Percentiles rank a stretch among this genome's conserved stretches.
Conservation (phyloP, 148 eudicot genomes). For the Dianthus caryophyllus region DNA sequence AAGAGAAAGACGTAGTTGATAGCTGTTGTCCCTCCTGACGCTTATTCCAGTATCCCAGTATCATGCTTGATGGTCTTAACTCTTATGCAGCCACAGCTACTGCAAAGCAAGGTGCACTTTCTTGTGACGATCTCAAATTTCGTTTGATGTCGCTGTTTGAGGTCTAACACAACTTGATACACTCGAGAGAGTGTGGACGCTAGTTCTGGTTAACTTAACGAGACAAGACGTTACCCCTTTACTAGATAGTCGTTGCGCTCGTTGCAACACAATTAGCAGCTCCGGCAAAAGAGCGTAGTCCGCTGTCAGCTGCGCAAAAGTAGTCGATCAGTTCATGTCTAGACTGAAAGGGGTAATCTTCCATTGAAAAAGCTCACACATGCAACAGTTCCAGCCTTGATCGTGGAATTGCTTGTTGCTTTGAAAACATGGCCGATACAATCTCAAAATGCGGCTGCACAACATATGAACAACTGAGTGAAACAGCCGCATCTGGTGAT, state of each 20-base stretch:
- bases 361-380: no score
- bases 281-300: neutral
- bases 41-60: neutral
- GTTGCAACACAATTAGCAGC: neutral
- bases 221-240: slow-evolving; percentile 6
- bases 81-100: no score
- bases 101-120: slow-evolving; percentile 1
- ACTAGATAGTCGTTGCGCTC: no score
- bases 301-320: no score
- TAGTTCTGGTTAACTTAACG: slow-evolving; percentile 17
- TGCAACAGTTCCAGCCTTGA: no score
- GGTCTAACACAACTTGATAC: slow-evolving; percentile 5
- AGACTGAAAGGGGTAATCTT: neutral
- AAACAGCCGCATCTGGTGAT: no score
- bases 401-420: no score
- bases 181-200: slow-evolving; percentile 21
- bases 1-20: slow-evolving; percentile 25
- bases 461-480: no score
- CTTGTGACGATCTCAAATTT: slow-evolving; percentile 16
- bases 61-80: neutral
- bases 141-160: slow-evolving; percentile 13
- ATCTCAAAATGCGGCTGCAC: no score
- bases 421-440: no score
- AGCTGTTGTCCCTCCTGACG: neutral
- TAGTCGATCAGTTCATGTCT: no score